A percentile compares a stretch with the other conserved stretches of the same genome.
phyloP scores from a whole-genome alignment of 352 stramenopile species.

The Globisporangium paroecandrum region DNA sequence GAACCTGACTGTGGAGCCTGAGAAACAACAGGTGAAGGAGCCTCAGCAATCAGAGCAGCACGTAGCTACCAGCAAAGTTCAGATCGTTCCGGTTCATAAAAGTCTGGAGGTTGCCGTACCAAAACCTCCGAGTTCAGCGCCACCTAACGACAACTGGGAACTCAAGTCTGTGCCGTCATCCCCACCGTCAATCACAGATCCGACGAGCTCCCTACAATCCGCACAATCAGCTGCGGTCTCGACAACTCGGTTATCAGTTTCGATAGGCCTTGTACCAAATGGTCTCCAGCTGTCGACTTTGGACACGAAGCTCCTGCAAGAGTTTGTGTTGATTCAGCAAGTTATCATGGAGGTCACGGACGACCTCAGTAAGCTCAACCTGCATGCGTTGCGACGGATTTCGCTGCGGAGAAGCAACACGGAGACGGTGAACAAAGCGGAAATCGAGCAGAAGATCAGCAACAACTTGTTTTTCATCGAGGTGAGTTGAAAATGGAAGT shows the following conservation, averaged over 20 bases:
- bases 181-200: background rate
- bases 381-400: slow-evolving; percentile 5
- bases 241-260: background rate
- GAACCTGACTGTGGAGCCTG: slow-evolving; percentile 8
- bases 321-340: slow-evolving; percentile 12
- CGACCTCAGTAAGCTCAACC: slow-evolving; percentile 11
- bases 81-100: background rate
- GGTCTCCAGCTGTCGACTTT: background rate
- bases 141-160: background rate
- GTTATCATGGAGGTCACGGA: background rate
- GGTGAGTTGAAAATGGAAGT: slow-evolving; percentile 16
- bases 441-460: slow-evolving; percentile 28
- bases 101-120: background rate
- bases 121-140: background rate
- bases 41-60: background rate
- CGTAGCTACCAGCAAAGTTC: background rate
- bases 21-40: background rate
- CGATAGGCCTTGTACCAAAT: background rate
- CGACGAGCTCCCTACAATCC: background rate
- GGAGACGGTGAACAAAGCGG: slow-evolving; percentile 6
- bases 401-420: slow-evolving; percentile 7
- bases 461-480: slow-evolving; percentile 42
- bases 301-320: background rate
- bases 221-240: background rate
- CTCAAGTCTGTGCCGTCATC: background rate